Base-by-base conservation (phyloP, 306 rosid genomes). In the Cyamopsis tetragonoloba region DNA sequence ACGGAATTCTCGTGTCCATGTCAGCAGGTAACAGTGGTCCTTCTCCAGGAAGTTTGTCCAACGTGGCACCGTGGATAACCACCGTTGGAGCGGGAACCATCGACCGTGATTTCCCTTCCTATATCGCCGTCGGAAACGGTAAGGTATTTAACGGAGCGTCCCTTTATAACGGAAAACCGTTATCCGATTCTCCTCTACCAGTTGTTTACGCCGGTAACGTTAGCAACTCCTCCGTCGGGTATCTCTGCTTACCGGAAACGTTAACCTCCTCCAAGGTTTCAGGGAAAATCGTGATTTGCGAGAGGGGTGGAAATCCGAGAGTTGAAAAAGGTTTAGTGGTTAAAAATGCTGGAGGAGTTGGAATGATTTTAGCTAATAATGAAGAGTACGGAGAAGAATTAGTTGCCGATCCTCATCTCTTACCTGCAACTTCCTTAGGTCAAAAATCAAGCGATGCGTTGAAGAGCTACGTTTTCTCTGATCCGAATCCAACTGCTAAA, bases 11-110 rank as follows among this genome's bases (percentile, higher is more conserved):
- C 0, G 93, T 92, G 6, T 79, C 96, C 3, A 75, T 85, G 23
- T 92, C 98, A 1, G 98, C 96, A 0, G 98, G 98, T 15, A 92
- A 92, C 60, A 84, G 81, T 6, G 98, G 98, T 44, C 96, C 96
- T 0, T 48, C 67, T 6, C 26, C 73, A 0, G 78, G 43, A 13
- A 75, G 78, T 20, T 37, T 92, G 66, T 68, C 98, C 4, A 92
- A 89, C 26, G 86, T 78, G 1, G 96, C 98, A 8, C 98, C 98
- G 1, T 92, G 96, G 98, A 66, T 87, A 70, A 84, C 85, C 28
- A 89, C 98, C 0, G 98, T 92, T 1, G 98, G 98, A 4, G 98
- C 98, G 0, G 98, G 98, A 62, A 89, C 98, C 2, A 61, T 92
- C 1, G 98, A 89, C 74, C 88, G 98, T 2, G 85, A 92, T 65